Percentiles rank a stretch among this genome's conserved stretches.
Conservation (phyloP, 345 rosid species). For the Lepidium africanum region DNA sequence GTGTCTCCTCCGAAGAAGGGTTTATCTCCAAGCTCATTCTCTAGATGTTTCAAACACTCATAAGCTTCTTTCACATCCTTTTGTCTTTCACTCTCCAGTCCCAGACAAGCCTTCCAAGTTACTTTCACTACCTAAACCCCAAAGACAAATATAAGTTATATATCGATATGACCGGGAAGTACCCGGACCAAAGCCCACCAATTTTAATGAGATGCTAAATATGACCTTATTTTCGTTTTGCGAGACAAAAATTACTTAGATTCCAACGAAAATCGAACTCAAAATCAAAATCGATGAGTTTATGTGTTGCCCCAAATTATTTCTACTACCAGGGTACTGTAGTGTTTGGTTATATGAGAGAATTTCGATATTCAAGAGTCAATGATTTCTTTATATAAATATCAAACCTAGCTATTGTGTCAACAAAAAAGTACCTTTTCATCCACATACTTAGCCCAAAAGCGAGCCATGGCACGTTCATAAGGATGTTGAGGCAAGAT, state of each 20-base stretch:
- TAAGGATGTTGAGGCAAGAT: constrained; percentile 43
- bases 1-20: constrained; percentile 57
- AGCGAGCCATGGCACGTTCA: constrained; percentile 41
- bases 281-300: no score
- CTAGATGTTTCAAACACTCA: constrained; percentile 34
- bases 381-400: not conserved
- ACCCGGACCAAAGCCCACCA: no score
- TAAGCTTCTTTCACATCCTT: constrained; percentile 32
- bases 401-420: not conserved
- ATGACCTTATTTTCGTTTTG: no score
- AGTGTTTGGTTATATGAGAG: no score
- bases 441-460: constrained; percentile 52
- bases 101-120: constrained; percentile 31
- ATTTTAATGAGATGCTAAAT: no score
- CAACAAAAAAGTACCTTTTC: constrained; percentile 29
- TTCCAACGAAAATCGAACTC: no score
- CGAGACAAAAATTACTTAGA: no score
- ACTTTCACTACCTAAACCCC: constrained; percentile 29
- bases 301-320: no score
- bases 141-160: not conserved
- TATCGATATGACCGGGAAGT: no score
- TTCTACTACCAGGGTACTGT: no score
- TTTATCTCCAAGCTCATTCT: constrained; percentile 43
- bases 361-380: no score
- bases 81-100: constrained; percentile 23